Evolutionary conservation across 805 yeast genomes (phyloP).

Genomic region (Henningerozyma blattae): DNA sequence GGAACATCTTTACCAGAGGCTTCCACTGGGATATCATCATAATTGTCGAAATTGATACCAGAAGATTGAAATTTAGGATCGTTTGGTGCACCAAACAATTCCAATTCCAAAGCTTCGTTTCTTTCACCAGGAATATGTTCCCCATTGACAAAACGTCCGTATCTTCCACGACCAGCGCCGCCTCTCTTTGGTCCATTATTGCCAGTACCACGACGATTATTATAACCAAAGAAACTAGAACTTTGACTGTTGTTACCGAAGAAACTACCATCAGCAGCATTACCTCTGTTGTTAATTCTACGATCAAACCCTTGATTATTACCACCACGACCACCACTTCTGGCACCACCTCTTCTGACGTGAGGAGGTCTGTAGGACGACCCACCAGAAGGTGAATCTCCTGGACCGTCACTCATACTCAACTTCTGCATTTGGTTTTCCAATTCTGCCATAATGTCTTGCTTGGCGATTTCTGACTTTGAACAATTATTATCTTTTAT

Average conservation of each 20-base stretch:
- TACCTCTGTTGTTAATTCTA: constrained; percentile 20
- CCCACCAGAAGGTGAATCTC: constrained; percentile 4
- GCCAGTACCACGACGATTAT: constrained; percentile 28
- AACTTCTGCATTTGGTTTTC: constrained; percentile 46
- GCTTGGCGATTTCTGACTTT: too few relatives aligned
- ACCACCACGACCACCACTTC: constrained; percentile 11
- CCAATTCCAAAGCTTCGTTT: constrained; percentile 59
- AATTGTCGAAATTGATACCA: constrained; percentile 97
- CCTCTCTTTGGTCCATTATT: constrained; percentile 14
- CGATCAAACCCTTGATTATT: constrained; percentile 7
- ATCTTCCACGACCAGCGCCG: constrained; percentile 28
- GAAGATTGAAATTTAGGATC: constrained; percentile 69
- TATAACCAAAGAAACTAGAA: constrained; percentile 18
- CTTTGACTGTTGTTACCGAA: constrained; percentile 20
- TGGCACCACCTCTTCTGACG: constrained; percentile 25
- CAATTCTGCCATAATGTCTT: constrained; percentile 42
- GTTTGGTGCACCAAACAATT: constrained; percentile 70
- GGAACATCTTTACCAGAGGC: constrained; percentile 94
- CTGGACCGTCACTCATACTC: constrained; percentile 29
- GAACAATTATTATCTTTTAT: too few relatives aligned
- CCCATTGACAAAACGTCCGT: constrained; percentile 82
- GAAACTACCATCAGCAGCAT: constrained; percentile 13
- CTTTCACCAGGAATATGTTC: constrained; percentile 72
- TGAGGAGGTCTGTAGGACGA: constrained; percentile 37
- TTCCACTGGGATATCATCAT: constrained; percentile 97